Evolutionary conservation across 2,329 filamentous ascomycete genomes (phyloP), one percentile per base, ranked within the genome.

Genomic region (Fusarium bactridioides): DNA sequence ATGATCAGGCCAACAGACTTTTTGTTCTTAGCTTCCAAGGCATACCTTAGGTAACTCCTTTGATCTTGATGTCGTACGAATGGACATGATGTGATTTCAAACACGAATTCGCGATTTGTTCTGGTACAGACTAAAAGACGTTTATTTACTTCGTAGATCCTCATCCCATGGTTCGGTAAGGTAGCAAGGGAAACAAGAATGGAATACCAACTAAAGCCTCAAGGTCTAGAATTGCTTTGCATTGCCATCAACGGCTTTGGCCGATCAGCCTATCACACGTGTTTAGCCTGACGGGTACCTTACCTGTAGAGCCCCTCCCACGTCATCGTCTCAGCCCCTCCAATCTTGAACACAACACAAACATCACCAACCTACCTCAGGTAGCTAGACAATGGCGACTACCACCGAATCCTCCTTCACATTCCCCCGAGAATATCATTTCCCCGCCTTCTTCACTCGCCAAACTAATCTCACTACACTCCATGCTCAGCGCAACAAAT

Each of bases 391-490:
- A 47, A 70, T 77, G 61, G 54, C 74, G 37, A 38, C 65, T 9
- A 18, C 63, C 16, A 31, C 59, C 55, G 33, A 70, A 21, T 61
- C 82, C 8, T 57, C 82, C 76, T 91, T 91, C 81, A 61, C 76
- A 43, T 92, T 90, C 81, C 90, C 90, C 8, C 86, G 85, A 75
- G 88, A 90, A 80, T 92, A 94, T 87, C 84, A 85, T 83, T 95
- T 94, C 85, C 93, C 93, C 1, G 91, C 93, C 79, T 95, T 96
- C 90, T 96, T 93, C 89, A 94, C 92, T 62, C 90, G 90, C 61
- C 93, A 96, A 82, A 89, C 91, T 40, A 94, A 94, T 83, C 86
- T 90, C 69, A 88, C 88, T 35, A 95, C 93, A 15, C 91, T 88
- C 79, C 89, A 91, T 82, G 90, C 91, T 50, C 94, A 96, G 79